A percentile compares a stretch with the other conserved stretches of the same genome.
These are phyloP conservation scores for Vanrija humicola DNA, from an alignment of 1,284 basidiomycete genomes.

Conservation along the genomic window DNA sequence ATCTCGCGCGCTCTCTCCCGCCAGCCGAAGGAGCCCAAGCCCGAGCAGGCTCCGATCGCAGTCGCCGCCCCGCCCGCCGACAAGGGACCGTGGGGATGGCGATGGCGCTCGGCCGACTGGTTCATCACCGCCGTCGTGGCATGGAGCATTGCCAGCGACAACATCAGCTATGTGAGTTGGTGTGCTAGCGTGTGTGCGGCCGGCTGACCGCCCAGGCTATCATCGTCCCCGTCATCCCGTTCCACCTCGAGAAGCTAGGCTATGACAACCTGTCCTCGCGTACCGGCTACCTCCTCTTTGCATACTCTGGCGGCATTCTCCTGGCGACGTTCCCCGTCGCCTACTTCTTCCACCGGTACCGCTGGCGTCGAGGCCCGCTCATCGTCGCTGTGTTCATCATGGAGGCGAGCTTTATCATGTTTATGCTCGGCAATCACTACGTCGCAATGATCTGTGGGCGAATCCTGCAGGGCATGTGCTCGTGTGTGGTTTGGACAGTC, in stretches of 20 bases:
- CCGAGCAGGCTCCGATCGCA: no score
- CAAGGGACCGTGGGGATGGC: not conserved
- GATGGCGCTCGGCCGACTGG: conserved; percentile 32
- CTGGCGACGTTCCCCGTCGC: conserved; percentile 65
- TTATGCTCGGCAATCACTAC: conserved; percentile 70
- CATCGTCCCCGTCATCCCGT: conserved; percentile 64
- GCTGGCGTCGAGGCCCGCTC: conserved; percentile 57
- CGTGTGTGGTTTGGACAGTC: conserved; percentile 67
- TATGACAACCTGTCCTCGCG: conserved; percentile 31
- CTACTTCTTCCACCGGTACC: conserved; percentile 58
- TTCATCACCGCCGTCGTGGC: conserved; percentile 32
- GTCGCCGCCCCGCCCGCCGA: not conserved
- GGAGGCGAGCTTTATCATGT: conserved; percentile 57
- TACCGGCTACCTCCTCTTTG: conserved; percentile 32
- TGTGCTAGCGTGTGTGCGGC: not conserved
- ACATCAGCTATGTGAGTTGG: conserved; percentile 31
- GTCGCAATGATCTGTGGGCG: conserved; percentile 68
- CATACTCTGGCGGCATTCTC: conserved; percentile 33
- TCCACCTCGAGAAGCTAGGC: conserved; percentile 42
- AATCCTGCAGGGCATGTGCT: conserved; percentile 65
- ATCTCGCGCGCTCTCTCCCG: no score
- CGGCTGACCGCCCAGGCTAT: conserved; percentile 19
- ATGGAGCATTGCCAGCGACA: conserved; percentile 28
- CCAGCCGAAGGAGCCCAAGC: no score
- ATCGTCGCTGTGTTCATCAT: conserved; percentile 50